Conservation (phyloP, 1,284 basidiomycete genomes). For the Meira nashicola region DNA sequence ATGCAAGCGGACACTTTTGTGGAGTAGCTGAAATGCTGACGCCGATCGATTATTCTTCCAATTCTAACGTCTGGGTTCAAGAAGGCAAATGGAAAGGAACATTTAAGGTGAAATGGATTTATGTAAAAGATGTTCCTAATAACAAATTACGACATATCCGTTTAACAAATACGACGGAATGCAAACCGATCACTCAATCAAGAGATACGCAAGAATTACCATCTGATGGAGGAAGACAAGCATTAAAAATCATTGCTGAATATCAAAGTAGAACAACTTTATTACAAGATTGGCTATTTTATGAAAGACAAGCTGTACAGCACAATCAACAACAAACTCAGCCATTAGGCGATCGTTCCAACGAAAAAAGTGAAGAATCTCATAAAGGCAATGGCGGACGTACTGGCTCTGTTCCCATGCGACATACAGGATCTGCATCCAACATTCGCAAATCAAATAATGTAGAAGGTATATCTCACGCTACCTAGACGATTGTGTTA, state of each 20-base stretch:
- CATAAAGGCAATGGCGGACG: too few relatives aligned
- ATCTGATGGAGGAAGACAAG: conserved; percentile 30
- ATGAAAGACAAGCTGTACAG: conserved; percentile 29
- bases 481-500: too few relatives aligned
- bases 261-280: conserved; percentile 31
- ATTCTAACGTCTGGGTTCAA: conserved; percentile 48
- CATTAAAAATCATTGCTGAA: conserved; percentile 41
- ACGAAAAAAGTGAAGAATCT: background rate
- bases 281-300: conserved; percentile 36
- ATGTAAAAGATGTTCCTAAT: conserved; percentile 51
- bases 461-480: too few relatives aligned
- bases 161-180: conserved; percentile 40
- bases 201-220: conserved; percentile 51
- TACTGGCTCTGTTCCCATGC: too few relatives aligned
- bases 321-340: background rate
- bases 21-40: conserved; percentile 51
- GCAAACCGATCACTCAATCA: conserved; percentile 49
- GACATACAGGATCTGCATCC: too few relatives aligned
- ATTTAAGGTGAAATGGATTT: conserved; percentile 50
- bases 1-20: conserved; percentile 50
- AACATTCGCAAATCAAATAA: too few relatives aligned
- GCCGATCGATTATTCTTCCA: conserved; percentile 44
- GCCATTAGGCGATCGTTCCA: background rate
- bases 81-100: conserved; percentile 51
- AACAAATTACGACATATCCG: conserved; percentile 42